Base-by-base conservation (phyloP, 1,284 basidiomycete genomes). In the Phenoliferia sp. region DNA sequence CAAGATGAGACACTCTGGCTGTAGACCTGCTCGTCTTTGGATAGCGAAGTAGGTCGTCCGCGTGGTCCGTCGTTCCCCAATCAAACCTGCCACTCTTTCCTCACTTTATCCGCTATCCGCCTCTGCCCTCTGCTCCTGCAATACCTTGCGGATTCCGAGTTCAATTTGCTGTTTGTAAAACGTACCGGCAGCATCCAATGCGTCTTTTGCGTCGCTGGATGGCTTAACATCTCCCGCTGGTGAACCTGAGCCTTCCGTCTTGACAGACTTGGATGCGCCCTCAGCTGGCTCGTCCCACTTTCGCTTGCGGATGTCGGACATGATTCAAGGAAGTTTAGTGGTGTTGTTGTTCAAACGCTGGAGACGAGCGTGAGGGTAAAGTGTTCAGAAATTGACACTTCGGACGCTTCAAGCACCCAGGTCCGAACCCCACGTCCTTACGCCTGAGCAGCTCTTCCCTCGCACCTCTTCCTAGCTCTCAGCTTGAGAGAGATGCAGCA, bases 141-240 rank as follows among this genome's bases (percentile, higher is more conserved):
- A 4, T 19, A 32, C 55, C 10, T 28, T 6, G 10, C 7, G 7
- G 7, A 5, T 26, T 5, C 6, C 48, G 5, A 22, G 3, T 7
- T 2, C 56, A 12, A 3, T 22, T 3, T 3, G 36, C 32, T n/a
- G 39, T 54, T 39, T 22, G 29, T 28, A 88, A 0, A 89, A 59
- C 70, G 62, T 88, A 7, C 90, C 91, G 0, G 90, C 89, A 2
- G 88, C 88, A 67, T 90, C 88, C 10, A 85, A 85, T n/a, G 88
- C 87, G 26, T 83, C 80, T 75, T 86, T 86, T 63, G 79, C 56
- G n/a, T 58, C 63, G 22, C 26, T 26, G 12, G 12, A 32, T 22
- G 48, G 48, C 29, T 57, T 35, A 29, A 28, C 36, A 34, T 26
- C 34, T 19, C 39, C 55, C 10, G 28, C 16, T 16, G 54, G 29